Evolutionary conservation across 2,329 filamentous ascomycete genomes (phyloP), one percentile per base, ranked within the genome.

Genomic region (Monosporascus sp.): DNA sequence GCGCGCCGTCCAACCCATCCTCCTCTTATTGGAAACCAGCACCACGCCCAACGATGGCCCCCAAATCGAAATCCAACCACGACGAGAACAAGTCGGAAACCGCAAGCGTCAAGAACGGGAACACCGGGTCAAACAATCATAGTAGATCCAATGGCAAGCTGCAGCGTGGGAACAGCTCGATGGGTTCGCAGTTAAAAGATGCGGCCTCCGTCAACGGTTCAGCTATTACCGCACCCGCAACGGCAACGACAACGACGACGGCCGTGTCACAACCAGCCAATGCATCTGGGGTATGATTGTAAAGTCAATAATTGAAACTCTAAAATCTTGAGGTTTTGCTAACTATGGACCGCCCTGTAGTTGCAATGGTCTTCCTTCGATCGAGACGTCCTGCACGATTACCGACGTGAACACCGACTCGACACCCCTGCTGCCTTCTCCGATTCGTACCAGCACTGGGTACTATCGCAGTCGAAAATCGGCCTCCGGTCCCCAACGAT

Each of bases 401-500:
- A 94, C 76, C 83, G 88, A 58, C 82, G 87, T 66, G 80, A 87
- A 59, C 85, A 92, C 74, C 81, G 81, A 54, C 78, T 94, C 64
- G 79, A 82, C 64, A 86, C 84, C 0, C 86, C 89, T 14, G 82
- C 85, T 38, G 81, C 87, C 54, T 93, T 90, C 71, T 80, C 76
- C 52, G 82, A 77, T 62, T 77, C 80, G 44, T 85, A 83, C 69
- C 80, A 83, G 63, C 77, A 83, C 62, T 79, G 79, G 68, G 76
- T 87, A 14, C 75, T 88, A 43, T 79, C 81, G 7, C 76, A 80
- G 71, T 75, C 83, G 63, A 72, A 77, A 61, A 84, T 92, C 60
- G 89, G 88, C 36, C 74, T 81, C 55, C 81, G 85, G 70, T 90
- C 87, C 17, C 88, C 89, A 6, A 91, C 88, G 24, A 90, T 91